These are phyloP conservation scores for Mycena kentingensis DNA, from an alignment of 768 basidiomycete genomes.

Conservation along the genomic window DNA sequence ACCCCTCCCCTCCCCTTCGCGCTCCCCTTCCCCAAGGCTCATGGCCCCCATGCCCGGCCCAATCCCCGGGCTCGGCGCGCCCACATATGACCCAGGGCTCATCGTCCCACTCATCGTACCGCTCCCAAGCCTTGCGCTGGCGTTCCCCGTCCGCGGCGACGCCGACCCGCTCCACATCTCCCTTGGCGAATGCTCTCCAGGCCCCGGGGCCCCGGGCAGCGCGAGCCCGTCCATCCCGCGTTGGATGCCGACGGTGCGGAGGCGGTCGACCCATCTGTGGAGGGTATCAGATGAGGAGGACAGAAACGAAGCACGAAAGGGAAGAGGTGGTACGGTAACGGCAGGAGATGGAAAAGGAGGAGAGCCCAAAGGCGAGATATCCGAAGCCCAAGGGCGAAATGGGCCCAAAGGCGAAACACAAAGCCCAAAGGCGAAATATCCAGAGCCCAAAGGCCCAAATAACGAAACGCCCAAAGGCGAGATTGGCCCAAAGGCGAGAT, in stretches of 20 bases:
- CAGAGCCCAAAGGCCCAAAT: too few relatives aligned
- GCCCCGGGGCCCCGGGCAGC: slow-evolving; percentile 21
- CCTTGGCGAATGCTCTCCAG: slow-evolving; percentile 5
- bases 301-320: slow-evolving; percentile 9
- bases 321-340: too few relatives aligned
- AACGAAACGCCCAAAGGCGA: too few relatives aligned
- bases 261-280: slow-evolving; percentile 78
- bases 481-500: too few relatives aligned
- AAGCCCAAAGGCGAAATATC: too few relatives aligned
- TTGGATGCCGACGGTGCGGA: slow-evolving; percentile 76
- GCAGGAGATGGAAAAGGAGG: too few relatives aligned
- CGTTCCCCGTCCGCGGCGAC: background rate
- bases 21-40: slow-evolving; percentile 28
- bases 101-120: background rate
- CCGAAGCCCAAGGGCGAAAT: too few relatives aligned
- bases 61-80: slow-evolving; percentile 27
- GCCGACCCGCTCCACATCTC: slow-evolving; percentile 3
- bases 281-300: background rate
- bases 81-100: background rate
- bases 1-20: slow-evolving; percentile 26
- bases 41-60: slow-evolving; percentile 26
- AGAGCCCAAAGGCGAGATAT: too few relatives aligned
- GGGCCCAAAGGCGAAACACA: too few relatives aligned
- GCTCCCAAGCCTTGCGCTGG: background rate
- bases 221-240: slow-evolving; percentile 39